phyloP scores from a whole-genome alignment of 768 basidiomycete species.

The Termitomyces heimii region DNA sequence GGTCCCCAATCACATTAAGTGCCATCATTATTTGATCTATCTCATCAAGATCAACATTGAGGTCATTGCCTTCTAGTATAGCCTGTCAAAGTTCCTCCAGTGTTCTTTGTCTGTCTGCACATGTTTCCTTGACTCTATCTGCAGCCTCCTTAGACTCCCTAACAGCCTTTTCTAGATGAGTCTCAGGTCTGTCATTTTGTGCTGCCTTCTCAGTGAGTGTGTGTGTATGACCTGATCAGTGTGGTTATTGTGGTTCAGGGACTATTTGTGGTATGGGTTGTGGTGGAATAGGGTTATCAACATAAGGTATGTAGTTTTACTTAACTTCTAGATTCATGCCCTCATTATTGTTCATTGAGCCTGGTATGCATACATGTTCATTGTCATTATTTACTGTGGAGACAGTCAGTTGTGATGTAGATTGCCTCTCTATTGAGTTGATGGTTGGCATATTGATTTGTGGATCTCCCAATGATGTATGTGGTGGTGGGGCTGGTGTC shows the following conservation, averaged over 20 bases:
- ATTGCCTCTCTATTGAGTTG: not conserved
- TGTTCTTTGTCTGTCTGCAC: not conserved
- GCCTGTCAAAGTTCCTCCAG: not conserved
- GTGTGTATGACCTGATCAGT: no score
- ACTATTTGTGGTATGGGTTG: no score
- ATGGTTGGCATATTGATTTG: no score
- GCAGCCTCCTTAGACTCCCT: not conserved
- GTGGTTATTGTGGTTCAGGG: no score
- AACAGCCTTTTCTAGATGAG: not conserved
- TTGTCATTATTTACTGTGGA: no score
- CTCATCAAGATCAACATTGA: not conserved
- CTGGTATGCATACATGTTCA: no score
- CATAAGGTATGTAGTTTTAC: no score
- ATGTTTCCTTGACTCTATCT: not conserved
- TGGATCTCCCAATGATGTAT: no score
- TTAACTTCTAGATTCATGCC: no score
- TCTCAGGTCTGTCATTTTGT: not conserved
- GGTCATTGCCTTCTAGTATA: not conserved
- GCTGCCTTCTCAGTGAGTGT: not conserved
- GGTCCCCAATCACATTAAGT: not conserved
- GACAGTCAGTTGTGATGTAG: not conserved
- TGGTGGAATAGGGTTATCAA: no score
- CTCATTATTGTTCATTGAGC: no score
- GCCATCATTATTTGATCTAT: not conserved
- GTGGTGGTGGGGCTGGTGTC: no score